Base-by-base conservation (phyloP, 805 yeast species). In the Blastobotrys muscicola region DNA sequence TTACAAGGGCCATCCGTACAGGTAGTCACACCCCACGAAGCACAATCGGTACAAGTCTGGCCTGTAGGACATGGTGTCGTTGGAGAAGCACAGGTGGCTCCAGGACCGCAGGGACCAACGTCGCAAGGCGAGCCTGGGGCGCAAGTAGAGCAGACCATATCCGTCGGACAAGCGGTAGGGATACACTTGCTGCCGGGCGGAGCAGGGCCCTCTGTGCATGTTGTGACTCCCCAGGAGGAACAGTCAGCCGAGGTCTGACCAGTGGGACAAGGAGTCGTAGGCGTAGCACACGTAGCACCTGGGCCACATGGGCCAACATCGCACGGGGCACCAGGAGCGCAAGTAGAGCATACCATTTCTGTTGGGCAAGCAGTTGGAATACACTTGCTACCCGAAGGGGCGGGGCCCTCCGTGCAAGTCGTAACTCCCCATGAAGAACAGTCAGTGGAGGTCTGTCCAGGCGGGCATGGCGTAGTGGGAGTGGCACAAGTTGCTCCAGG, bases 401-500 rank as follows among this genome's bases (percentile, higher is more conserved):
- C 26, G 26, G 26, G 26, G 13, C 43, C 43, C 12, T 33, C 15
- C 5, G 48, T 45, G 13, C 36, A n/a, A 2, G 34, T 15, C 13
- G 38, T 20, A 9, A 43, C 37, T 20, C n/a, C 36, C 5, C 41
- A 39, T n/a, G 29, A 33, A 5, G 15, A 23, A 23, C 43, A 31
- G 3, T 10, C 33, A 9, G 45, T 11, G 8, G 46, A 45, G 8
- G 43, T 37, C 45, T 5, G 48, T 42, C 10, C 20, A 12, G 10
- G 46, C 39, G 26, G 43, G 31, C 30, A 38, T 29, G 11, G 26
- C 10, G 45, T 34, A 8, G 46, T 45, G 7, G 35, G 38, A 13
- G 46, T 43, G 4, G 29, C 13, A 20, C 26, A 20, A 4, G 26
- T 20, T 4, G 26, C 26, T 4, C 26, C 26, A 4, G 26, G 26